Percentiles rank a stretch among this genome's conserved stretches.
Evolutionary conservation across 2,329 filamentous ascomycete genomes (phyloP).

Genomic region (Aspergillus ochraceoroseus): DNA sequence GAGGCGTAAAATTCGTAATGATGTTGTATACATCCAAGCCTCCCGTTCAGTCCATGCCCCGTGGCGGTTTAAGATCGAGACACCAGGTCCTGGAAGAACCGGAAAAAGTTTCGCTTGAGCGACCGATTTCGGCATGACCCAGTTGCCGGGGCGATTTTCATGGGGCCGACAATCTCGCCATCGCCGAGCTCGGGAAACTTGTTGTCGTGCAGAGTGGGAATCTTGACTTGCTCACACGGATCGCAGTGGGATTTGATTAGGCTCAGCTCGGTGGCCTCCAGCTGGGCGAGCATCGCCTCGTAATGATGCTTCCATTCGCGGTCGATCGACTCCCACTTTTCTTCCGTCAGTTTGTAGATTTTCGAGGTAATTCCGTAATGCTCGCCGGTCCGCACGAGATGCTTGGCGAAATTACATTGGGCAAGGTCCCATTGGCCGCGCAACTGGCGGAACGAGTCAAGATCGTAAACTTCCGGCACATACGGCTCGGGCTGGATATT

Average conservation of each 20-base stretch:
- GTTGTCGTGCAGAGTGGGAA: constrained; percentile 49
- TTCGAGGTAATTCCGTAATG: constrained; percentile 88
- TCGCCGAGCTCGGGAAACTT: constrained; percentile 88
- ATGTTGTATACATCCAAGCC: constrained; percentile 26
- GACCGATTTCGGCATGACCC: constrained; percentile 39
- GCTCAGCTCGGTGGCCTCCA: constrained; percentile 34
- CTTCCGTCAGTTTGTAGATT: constrained; percentile 76
- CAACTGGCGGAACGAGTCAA: constrained; percentile 59
- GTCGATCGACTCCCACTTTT: constrained; percentile 83
- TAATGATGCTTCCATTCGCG: constrained; percentile 66
- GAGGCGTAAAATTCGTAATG: constrained; percentile 18
- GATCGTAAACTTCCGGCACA: constrained; percentile 57
- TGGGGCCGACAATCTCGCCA: constrained; percentile 88
- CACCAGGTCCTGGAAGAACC: constrained; percentile 43
- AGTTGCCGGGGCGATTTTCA: constrained; percentile 56
- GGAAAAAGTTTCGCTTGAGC: constrained; percentile 43
- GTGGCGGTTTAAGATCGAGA: constrained; percentile 25
- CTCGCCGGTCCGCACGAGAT: constrained; percentile 79
- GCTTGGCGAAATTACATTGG: constrained; percentile 80
- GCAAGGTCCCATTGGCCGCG: constrained; percentile 78
- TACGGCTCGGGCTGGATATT: constrained; percentile 81
- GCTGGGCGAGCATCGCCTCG: constrained; percentile 57
- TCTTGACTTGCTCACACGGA: constrained; percentile 49
- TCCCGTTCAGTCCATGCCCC: constrained; percentile 15
- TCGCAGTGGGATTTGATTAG: constrained; percentile 38